Evolutionary conservation across 2,329 filamentous ascomycete species (phyloP), one percentile per base, ranked within the genome.

Genomic region (Penicillium sp.): DNA sequence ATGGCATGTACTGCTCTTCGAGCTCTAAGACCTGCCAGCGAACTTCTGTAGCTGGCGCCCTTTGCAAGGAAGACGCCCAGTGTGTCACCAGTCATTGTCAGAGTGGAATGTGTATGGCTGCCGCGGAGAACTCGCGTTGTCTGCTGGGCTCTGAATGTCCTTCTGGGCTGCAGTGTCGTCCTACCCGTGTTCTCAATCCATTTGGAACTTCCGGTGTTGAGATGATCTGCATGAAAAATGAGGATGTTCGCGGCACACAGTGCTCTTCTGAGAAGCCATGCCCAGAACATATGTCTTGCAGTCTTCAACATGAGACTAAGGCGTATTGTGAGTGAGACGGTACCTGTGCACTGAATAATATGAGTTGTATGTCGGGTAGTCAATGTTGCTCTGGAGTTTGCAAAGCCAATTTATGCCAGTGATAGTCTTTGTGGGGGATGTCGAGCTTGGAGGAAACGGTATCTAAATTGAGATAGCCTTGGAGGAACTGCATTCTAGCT

Each of bases 381-480:
- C 37, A 50, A 7, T 52, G 49, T 8, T 52, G 49, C 31, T 52
- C 41, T 30, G 31, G 40, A 10, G 22, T 37, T 46, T 52, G 49
- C 33, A 52, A 14, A 1, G 10, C 31, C 41, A 19, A 30, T 9
- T 14, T 30, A 10, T 50, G 48, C 22, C 28, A 50, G 48, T 50
- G 28, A 43, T 25, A 38, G n/a, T 22, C 31, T 7, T 37, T 33
- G 19, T 38, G 41, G 10, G 9, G 25, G n/a, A 31, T 22, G 9
- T 31, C 26, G 10, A 22, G 19, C 6, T 45, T 28, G 22, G 17
- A 52, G 17, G 17, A 37, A n/a, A 14, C 22, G 31, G n/a, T 10
- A 28, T 28, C n/a, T 11, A 46, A 35, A 46, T 52, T 52, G 31
- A 51, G 4, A n/a, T 22, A 28, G 30, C 30, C 12, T 11, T 31